These are phyloP conservation scores for Lachancea quebecensis DNA, from an alignment of 805 yeast species.

Conservation along the genomic window DNA sequence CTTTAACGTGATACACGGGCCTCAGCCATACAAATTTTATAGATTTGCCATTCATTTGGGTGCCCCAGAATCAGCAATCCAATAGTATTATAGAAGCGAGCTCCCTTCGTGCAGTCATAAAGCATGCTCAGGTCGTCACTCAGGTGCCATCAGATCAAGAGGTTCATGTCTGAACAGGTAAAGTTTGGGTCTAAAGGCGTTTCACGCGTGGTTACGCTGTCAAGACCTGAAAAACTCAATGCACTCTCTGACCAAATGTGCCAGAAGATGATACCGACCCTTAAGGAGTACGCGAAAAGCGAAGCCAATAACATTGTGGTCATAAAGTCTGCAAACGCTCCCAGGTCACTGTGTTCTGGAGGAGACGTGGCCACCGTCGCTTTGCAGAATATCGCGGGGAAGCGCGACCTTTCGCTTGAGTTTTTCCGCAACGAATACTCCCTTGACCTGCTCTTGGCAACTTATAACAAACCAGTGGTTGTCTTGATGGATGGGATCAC, in stretches of 20 bases:
- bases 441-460: conserved; percentile 68
- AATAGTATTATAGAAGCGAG: too few species aligned
- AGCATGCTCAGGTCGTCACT: conserved; percentile 7
- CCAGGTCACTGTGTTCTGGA: conserved; percentile 86
- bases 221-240: conserved; percentile 78
- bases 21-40: too few species aligned
- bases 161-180: conserved; percentile 11
- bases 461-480: conserved; percentile 84
- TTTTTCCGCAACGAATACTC: conserved; percentile 79
- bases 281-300: conserved; percentile 70
- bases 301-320: conserved; percentile 57
- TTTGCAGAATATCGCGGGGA: conserved; percentile 42
- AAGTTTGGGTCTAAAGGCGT: conserved; percentile 32
- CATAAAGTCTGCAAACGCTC: conserved; percentile 44
- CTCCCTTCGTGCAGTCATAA: too few species aligned
- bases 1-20: too few species aligned
- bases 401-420: conserved; percentile 44
- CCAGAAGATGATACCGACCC: conserved; percentile 58
- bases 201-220: conserved; percentile 67
- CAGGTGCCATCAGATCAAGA: conserved; percentile 2
- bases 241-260: conserved; percentile 78
- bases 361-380: conserved; percentile 90
- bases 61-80: too few species aligned
- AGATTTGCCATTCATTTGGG: too few species aligned
- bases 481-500: conserved; percentile 85